phyloP scores from a whole-genome alignment of 2,329 filamentous ascomycete genomes.

The Amphichorda felina region DNA sequence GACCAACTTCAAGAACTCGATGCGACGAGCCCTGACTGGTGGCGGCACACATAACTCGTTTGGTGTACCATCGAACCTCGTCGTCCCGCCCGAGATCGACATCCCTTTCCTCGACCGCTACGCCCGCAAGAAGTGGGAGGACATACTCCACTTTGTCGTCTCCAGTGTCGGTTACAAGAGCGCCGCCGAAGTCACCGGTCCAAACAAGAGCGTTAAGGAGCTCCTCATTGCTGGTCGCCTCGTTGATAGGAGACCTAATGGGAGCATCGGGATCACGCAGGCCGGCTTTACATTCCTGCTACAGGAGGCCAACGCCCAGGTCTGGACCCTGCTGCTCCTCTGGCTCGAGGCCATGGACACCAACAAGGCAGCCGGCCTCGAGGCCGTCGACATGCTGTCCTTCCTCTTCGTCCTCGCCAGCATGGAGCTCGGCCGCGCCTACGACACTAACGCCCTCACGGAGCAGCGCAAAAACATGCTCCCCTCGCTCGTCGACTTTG shows the following conservation, averaged over 20 bases:
- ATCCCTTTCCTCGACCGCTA: slow-evolving; percentile 70
- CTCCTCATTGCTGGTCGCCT: slow-evolving; percentile 72
- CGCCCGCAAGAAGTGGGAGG: slow-evolving; percentile 85
- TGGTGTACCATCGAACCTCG: slow-evolving; percentile 65
- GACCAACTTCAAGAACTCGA: slow-evolving; percentile 68
- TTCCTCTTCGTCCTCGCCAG: slow-evolving; percentile 95
- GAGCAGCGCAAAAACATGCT: slow-evolving; percentile 78
- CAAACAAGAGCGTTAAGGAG: slow-evolving; percentile 71
- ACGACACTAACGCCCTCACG: slow-evolving; percentile 76
- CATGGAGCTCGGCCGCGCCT: slow-evolving; percentile 81
- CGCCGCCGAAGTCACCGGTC: slow-evolving; percentile 34
- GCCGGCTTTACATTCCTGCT: slow-evolving; percentile 89
- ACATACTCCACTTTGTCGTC: slow-evolving; percentile 91
- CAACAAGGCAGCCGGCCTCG: slow-evolving; percentile 50
- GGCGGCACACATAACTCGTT: slow-evolving; percentile 81
- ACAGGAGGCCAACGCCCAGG: slow-evolving; percentile 91
- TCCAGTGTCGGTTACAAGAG: slow-evolving; percentile 51
- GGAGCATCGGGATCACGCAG: slow-evolving; percentile 73
- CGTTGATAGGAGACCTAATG: slow-evolving; percentile 53
- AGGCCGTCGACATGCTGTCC: slow-evolving; percentile 85
- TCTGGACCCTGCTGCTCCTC: slow-evolving; percentile 88
- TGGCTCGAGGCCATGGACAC: slow-evolving; percentile 77
- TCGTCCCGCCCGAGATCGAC: slow-evolving; percentile 51
- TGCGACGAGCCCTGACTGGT: slow-evolving; percentile 79
- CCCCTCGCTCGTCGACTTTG: slow-evolving; percentile 82